Evolutionary conservation across 805 yeast genomes (phyloP).

Genomic region (Kregervanrija pseudodelftensis): DNA sequence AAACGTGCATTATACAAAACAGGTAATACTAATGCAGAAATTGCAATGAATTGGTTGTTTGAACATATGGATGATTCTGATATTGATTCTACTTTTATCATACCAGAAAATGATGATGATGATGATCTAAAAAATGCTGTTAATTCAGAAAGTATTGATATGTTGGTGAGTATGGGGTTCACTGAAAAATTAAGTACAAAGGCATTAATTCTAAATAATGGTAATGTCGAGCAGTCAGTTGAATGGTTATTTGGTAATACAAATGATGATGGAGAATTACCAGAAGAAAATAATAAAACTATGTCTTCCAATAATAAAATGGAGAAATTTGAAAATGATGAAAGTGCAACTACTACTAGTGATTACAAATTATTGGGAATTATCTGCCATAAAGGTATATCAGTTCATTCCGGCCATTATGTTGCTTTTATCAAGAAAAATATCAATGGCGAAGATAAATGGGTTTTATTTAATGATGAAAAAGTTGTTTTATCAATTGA

Average conservation of each 20-base stretch:
- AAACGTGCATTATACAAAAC: slow-evolving; percentile 65
- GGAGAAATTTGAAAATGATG: slow-evolving; percentile 6
- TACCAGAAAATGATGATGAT: slow-evolving; percentile 15
- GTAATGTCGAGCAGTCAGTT: slow-evolving; percentile 68
- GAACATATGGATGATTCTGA: slow-evolving; percentile 81
- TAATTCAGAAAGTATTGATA: slow-evolving; percentile 33
- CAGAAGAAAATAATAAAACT: slow-evolving; percentile 13
- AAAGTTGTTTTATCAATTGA: slow-evolving; percentile 61
- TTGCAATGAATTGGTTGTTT: slow-evolving; percentile 86
- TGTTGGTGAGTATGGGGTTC: slow-evolving; percentile 74
- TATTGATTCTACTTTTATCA: slow-evolving; percentile 56
- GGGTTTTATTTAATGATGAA: slow-evolving; percentile 87
- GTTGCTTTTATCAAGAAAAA: slow-evolving; percentile 62
- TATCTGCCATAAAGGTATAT: slow-evolving; percentile 82
- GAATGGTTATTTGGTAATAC: slow-evolving; percentile 89
- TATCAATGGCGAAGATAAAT: slow-evolving; percentile 34
- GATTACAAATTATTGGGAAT: slow-evolving; percentile 51
- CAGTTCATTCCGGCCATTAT: slow-evolving; percentile 89
- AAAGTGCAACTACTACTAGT: neutral
- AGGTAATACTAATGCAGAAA: slow-evolving; percentile 56
- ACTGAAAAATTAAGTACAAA: slow-evolving; percentile 54
- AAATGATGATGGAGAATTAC: slow-evolving; percentile 62
- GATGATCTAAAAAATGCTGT: slow-evolving; percentile 4
- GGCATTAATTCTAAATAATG: slow-evolving; percentile 54
- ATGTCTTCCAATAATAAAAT: slow-evolving; percentile 8